Conservation (phyloP, 2,329 filamentous ascomycete species). For the Leptographium galeiforme region DNA sequence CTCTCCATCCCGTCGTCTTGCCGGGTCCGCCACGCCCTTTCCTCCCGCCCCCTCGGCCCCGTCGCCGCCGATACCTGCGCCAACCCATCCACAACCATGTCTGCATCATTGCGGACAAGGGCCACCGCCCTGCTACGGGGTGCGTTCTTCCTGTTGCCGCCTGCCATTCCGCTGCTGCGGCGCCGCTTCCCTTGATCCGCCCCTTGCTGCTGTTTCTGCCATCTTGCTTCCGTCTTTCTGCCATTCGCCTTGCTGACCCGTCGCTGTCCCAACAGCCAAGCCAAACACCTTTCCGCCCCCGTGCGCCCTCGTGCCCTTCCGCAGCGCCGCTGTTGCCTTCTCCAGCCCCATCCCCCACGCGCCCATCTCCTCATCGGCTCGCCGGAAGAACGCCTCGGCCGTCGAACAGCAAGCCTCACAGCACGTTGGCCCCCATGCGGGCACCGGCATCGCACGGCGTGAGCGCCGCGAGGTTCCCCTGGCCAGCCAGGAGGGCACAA, state of each 20-base stretch:
- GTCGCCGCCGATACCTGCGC: neutral
- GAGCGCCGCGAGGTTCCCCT: conserved; percentile 60
- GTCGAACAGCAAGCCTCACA: conserved; percentile 24
- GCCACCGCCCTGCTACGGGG: conserved; percentile 40
- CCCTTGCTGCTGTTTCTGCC: neutral
- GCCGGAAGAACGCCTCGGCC: conserved; percentile 47
- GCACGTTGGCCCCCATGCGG: conserved; percentile 25
- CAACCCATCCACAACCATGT: conserved; percentile 22
- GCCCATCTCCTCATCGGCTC: conserved; percentile 52
- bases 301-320: conserved; percentile 48
- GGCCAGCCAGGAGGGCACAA: conserved; percentile 64
- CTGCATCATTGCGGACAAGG: conserved; percentile 35
- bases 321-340: conserved; percentile 30
- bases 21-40: neutral
- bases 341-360: conserved; percentile 44
- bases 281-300: conserved; percentile 27
- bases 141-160: conserved; percentile 16
- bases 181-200: neutral
- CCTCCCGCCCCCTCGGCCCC: neutral
- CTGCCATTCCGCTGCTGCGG: neutral
- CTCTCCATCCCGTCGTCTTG: neutral
- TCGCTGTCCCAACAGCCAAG: conserved; percentile 38
- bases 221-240: neutral
- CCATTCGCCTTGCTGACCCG: neutral
- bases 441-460: conserved; percentile 35